Conservation (phyloP, 2,329 filamentous ascomycete species). For the Aplosporella prunicola region DNA sequence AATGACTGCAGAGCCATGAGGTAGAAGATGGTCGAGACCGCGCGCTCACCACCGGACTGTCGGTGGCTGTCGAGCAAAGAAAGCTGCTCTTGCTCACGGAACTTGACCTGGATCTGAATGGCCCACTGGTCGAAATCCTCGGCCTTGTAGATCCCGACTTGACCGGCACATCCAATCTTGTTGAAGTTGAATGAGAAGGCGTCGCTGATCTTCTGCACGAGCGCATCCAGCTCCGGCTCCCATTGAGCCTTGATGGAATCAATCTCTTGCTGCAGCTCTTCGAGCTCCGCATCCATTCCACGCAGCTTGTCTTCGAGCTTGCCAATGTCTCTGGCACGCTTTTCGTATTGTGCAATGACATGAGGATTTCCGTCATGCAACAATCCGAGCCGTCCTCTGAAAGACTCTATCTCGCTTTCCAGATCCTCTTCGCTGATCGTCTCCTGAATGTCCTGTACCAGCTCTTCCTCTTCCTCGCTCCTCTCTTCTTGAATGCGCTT, state of each 20-base stretch:
- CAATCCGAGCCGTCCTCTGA: slow-evolving; percentile 66
- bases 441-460: slow-evolving; percentile 17
- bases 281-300: slow-evolving; percentile 37
- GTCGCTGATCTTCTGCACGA: slow-evolving; percentile 74
- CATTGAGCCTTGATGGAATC: slow-evolving; percentile 58
- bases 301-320: slow-evolving; percentile 51
- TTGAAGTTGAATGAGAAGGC: slow-evolving; percentile 91
- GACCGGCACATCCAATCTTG: slow-evolving; percentile 86
- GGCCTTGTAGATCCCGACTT: slow-evolving; percentile 80
- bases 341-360: slow-evolving; percentile 61
- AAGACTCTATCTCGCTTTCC: slow-evolving; percentile 62
- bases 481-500: slow-evolving; percentile 17
- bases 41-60: slow-evolving; percentile 91
- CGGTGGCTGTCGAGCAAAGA: slow-evolving; percentile 83
- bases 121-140: slow-evolving; percentile 91
- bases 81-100: slow-evolving; percentile 74
- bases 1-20: slow-evolving; percentile 95
- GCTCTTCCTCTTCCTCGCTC: slow-evolving; percentile 21
- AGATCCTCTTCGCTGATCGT: slow-evolving; percentile 45
- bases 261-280: slow-evolving; percentile 53
- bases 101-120: slow-evolving; percentile 89
- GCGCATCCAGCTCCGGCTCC: slow-evolving; percentile 72
- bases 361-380: slow-evolving; percentile 69
- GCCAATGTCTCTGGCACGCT: slow-evolving; percentile 51
- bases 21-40: slow-evolving; percentile 96